Evolutionary conservation across 768 basidiomycete species (phyloP), one percentile per base, ranked within the genome.

Genomic region (Lentinula edodes): DNA sequence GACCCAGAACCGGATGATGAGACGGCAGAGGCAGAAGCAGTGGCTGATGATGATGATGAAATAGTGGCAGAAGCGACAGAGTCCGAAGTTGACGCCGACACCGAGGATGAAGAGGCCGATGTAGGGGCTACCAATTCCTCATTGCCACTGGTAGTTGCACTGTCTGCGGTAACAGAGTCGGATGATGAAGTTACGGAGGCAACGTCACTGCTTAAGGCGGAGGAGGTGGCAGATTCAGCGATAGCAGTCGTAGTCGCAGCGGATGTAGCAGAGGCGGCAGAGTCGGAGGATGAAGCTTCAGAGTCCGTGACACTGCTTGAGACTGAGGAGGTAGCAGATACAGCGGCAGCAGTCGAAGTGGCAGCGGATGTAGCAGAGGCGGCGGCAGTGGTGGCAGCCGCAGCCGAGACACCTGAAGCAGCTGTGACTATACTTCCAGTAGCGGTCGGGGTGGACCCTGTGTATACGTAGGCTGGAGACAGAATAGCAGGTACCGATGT

Each of bases 391-490:
- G 51, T 42, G 6, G 62, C 20, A 41, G 23, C 35, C 6, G 58
- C 10, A 18, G 41, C 58, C n/a, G 64, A 50, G 52, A 46, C 58
- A 61, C 50, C 58, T 7, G 67, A 65, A 2, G 64, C 66, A 6
- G 69, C 63, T 35, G 67, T 58, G 0, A 66, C 62, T 23, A 72
- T 63, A 9, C 66, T 67, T 28, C 80, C 80, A 0, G 73, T 73
- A 42, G 72, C 66, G n/a, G 75, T 68, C 23, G 80, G 75, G 18
- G 66, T 66, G 41, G 73, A 67, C 15, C 78, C 79, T 18, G 78
- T 79, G 69, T 83, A 84, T 6, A 71, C 80, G 61, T 71, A 81
- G 36, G 83, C 72, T 35, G 82, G 81, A 6, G 71, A 63, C 55
- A 84, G 69, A 7, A 79, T 64, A 5, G 71, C 63, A 42, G 82